A percentile compares a stretch with the other conserved stretches of the same genome.
phyloP scores from a whole-genome alignment of 805 yeast genomes.

The Saccharomycopsis schoenii region DNA sequence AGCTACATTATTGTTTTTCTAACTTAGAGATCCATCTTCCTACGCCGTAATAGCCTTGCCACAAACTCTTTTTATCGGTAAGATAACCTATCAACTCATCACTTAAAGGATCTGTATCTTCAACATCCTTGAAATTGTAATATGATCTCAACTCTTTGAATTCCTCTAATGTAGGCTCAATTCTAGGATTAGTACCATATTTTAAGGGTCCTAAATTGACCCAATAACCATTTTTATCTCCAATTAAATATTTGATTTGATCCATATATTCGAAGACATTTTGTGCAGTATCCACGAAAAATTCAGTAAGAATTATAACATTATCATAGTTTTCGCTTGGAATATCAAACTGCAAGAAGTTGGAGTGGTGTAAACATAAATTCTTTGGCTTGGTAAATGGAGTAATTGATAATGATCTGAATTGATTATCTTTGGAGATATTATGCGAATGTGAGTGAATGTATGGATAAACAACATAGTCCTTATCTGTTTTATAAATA shows the following conservation, averaged over 20 bases:
- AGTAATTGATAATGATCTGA: conserved; percentile 29
- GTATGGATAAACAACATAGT: conserved; percentile 35
- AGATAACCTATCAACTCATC: conserved; percentile 46
- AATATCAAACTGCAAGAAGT: conserved; percentile 48
- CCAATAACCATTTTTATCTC: conserved; percentile 55
- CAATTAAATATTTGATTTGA: conserved; percentile 40
- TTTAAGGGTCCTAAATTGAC: conserved; percentile 87
- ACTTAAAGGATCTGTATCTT: conserved; percentile 27
- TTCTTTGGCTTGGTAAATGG: conserved; percentile 34
- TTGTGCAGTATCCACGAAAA: conserved; percentile 89
- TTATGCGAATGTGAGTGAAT: conserved; percentile 66
- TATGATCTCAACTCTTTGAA: conserved; percentile 38
- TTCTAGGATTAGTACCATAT: conserved; percentile 77
- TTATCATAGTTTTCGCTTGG: conserved; percentile 29
- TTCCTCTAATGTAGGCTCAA: conserved; percentile 70
- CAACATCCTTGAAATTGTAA: conserved; percentile 55
- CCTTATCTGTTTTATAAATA: conserved; percentile 29
- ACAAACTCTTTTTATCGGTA: conserved; percentile 55
- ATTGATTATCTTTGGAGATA: conserved; percentile 36
- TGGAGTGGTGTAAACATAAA: conserved; percentile 42
- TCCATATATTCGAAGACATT: conserved; percentile 69
- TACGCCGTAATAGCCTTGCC: conserved; percentile 73
- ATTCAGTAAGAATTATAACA: conserved; percentile 55
- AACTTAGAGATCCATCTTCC: conserved; percentile 38
- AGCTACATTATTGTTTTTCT: not conserved